These are phyloP conservation scores for Hanseniaspora sp. DNA, from an alignment of 1,139 yeast genomes.

Conservation along the genomic window DNA sequence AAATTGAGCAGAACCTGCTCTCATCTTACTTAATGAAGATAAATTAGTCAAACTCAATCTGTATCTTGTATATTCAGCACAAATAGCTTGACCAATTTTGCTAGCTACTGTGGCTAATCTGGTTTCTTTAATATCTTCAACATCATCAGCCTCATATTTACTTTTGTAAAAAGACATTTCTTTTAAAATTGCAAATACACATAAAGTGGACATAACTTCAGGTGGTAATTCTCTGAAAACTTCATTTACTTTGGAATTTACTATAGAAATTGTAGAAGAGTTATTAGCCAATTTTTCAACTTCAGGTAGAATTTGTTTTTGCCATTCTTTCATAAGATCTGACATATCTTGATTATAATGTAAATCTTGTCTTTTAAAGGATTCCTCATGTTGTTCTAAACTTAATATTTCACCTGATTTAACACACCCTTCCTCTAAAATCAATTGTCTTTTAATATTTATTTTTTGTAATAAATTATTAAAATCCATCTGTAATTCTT, in stretches of 20 bases:
- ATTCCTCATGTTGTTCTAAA: slow-evolving; percentile 70
- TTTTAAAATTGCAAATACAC: slow-evolving; percentile 17
- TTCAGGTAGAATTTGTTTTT: slow-evolving; percentile 52
- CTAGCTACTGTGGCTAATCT: background rate
- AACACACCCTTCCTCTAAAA: slow-evolving; percentile 64
- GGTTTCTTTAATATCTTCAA: background rate
- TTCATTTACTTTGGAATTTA: slow-evolving; percentile 24
- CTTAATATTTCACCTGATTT: slow-evolving; percentile 79
- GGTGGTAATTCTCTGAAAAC: background rate
- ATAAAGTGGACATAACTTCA: slow-evolving; percentile 13
- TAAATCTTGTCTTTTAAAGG: slow-evolving; percentile 49
- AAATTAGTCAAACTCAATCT: background rate
- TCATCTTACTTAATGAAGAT: background rate
- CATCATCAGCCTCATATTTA: background rate
- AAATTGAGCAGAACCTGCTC: background rate
- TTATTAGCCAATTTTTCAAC: slow-evolving; percentile 48
- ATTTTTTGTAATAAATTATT: slow-evolving; percentile 55
- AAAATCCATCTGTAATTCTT: slow-evolving; percentile 46
- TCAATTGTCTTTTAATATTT: slow-evolving; percentile 64
- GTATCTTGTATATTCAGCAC: slow-evolving; percentile 4
- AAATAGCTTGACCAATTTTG: background rate
- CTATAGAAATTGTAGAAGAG: slow-evolving; percentile 37
- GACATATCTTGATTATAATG: slow-evolving; percentile 40
- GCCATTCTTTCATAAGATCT: slow-evolving; percentile 77
- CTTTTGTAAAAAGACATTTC: slow-evolving; percentile 7